Evolutionary conservation across 306 rosid genomes (phyloP).

Genomic region (Begonia loranthoides): DNA sequence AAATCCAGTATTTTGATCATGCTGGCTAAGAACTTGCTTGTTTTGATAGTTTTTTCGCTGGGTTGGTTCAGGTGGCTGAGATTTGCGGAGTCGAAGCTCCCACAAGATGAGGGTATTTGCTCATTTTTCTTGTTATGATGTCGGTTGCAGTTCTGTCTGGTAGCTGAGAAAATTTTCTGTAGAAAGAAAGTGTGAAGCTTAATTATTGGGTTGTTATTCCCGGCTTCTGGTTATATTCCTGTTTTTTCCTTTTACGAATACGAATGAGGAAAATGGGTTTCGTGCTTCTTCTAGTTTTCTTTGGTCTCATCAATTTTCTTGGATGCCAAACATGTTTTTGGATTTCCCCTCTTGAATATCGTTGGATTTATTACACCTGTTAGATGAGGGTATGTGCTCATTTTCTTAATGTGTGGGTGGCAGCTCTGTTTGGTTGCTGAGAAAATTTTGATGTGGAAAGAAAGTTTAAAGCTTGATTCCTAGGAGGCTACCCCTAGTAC

Average conservation of each 20-base stretch:
- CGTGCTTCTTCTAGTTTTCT: background rate
- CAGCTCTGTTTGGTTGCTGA: constrained; percentile 1
- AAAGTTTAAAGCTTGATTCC: background rate
- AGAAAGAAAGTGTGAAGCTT: background rate
- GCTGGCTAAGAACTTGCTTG: constrained; percentile 18
- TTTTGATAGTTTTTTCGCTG: constrained; percentile 16
- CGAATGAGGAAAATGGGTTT: background rate
- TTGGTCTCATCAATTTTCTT: background rate
- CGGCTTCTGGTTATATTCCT: too few species aligned
- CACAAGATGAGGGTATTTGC: constrained; percentile 47
- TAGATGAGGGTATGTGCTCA: too few species aligned
- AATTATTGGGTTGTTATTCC: background rate
- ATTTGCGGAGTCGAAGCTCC: constrained; percentile 31
- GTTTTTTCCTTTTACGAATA: background rate
- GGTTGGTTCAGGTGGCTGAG: constrained; percentile 28
- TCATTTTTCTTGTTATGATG: background rate
- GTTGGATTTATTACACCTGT: too few species aligned
- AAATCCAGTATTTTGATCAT: constrained; percentile 14
- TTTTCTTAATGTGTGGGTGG: background rate
- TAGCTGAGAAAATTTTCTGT: background rate
- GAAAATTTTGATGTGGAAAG: background rate
- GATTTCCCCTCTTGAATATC: too few species aligned
- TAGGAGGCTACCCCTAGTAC: too few species aligned
- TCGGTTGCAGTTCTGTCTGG: background rate
- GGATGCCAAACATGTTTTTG: background rate